These are phyloP conservation scores for Clarireedia homoeocarpa DNA, from an alignment of 2,329 filamentous ascomycete genomes.

Conservation along the genomic window DNA sequence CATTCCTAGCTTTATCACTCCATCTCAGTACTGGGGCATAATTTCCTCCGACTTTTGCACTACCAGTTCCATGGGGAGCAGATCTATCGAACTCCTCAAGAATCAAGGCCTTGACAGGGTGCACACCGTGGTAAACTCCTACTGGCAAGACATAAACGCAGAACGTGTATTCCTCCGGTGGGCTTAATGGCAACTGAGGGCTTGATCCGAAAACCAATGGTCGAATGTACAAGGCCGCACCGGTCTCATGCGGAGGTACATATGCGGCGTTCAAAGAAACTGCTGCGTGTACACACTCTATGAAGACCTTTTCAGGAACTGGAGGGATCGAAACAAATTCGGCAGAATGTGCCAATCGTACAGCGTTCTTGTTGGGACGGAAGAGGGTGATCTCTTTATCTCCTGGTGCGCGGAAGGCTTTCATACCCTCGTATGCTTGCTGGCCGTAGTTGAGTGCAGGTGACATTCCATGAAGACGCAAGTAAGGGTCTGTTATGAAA, in stretches of 20 bases:
- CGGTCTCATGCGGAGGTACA: slow-evolving; percentile 82
- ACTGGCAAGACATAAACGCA: slow-evolving; percentile 85
- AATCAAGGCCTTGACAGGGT: slow-evolving; percentile 80
- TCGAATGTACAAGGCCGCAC: slow-evolving; percentile 87
- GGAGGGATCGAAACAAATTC: slow-evolving; percentile 75
- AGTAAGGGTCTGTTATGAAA: slow-evolving; percentile 76
- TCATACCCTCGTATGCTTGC: slow-evolving; percentile 97
- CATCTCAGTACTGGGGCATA: slow-evolving; percentile 87
- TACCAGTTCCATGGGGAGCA: slow-evolving; percentile 83
- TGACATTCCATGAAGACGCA: slow-evolving; percentile 90
- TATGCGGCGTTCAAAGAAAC: slow-evolving; percentile 84
- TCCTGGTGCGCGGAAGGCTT: slow-evolving; percentile 80
- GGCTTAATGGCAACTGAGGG: slow-evolving; percentile 77
- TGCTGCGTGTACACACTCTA: slow-evolving; percentile 68
- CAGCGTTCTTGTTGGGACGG: slow-evolving; percentile 77
- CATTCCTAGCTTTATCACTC: slow-evolving; percentile 69
- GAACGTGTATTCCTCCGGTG: slow-evolving; percentile 89
- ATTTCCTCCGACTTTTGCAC: slow-evolving; percentile 92
- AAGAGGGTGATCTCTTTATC: slow-evolving; percentile 67
- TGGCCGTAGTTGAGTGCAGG: slow-evolving; percentile 95
- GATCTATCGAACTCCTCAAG: slow-evolving; percentile 90
- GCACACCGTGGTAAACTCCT: slow-evolving; percentile 85
- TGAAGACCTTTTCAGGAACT: slow-evolving; percentile 69
- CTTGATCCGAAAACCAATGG: slow-evolving; percentile 82
- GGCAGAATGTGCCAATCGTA: slow-evolving; percentile 77